phyloP scores from a whole-genome alignment of 2,329 filamentous ascomycete species.

The Lojkania enalia region DNA sequence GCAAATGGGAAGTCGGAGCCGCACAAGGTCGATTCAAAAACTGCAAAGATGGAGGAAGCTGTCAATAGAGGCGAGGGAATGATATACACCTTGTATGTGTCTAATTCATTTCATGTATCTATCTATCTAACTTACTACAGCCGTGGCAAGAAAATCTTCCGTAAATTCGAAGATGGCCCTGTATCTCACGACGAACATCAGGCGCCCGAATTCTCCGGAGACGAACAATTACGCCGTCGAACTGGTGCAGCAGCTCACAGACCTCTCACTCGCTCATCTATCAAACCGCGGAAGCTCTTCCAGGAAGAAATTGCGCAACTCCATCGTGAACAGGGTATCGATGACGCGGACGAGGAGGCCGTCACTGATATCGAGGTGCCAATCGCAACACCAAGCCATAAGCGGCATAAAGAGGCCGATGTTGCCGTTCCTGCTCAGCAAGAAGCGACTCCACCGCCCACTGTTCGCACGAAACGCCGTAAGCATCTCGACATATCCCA shows the following conservation, averaged over 20 bases:
- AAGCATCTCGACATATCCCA: conserved; percentile 36
- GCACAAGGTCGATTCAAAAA: conserved; percentile 59
- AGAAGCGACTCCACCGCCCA: conserved; percentile 57
- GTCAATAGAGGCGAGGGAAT: conserved; percentile 70
- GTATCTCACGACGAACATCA: neutral
- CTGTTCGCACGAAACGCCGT: conserved; percentile 63
- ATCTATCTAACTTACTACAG: conserved; percentile 49
- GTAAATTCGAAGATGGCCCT: conserved; percentile 59
- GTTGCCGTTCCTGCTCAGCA: conserved; percentile 56
- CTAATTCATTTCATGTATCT: neutral
- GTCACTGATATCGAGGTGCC: conserved; percentile 56
- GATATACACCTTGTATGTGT: conserved; percentile 72
- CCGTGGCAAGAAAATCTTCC: conserved; percentile 79
- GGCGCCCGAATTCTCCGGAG: conserved; percentile 33
- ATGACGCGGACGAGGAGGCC: conserved; percentile 62
- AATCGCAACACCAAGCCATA: conserved; percentile 33
- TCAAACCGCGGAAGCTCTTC: conserved; percentile 75
- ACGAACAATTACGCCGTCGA: conserved; percentile 28
- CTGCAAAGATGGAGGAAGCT: conserved; percentile 63
- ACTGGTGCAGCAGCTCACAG: conserved; percentile 39
- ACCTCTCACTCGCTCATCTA: conserved; percentile 66
- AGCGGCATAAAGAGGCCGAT: conserved; percentile 51
- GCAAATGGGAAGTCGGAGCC: conserved; percentile 57
- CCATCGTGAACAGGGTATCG: conserved; percentile 43
- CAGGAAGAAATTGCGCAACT: conserved; percentile 55